Percentiles rank a stretch among this genome's conserved stretches.
Evolutionary conservation across 805 yeast genomes (phyloP).

Genomic region (Komagataella pastoris): DNA sequence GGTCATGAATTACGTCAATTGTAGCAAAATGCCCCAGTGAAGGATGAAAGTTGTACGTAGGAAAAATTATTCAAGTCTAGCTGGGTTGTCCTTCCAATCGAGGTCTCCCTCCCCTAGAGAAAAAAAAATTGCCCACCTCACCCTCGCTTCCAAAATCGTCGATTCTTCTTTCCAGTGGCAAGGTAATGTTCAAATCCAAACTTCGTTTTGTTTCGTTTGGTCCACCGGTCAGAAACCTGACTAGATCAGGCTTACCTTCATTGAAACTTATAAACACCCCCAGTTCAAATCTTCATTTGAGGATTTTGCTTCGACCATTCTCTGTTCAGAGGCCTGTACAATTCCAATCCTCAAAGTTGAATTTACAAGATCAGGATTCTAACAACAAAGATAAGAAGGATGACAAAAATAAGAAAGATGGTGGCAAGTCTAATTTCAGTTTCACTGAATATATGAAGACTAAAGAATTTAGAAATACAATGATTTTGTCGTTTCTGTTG

Average conservation of each 20-base stretch:
- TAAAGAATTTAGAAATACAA: constrained; percentile 2
- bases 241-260: not conserved
- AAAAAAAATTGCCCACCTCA: not conserved
- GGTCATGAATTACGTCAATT: not conserved
- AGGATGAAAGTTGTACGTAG: no score
- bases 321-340: not conserved
- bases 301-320: not conserved
- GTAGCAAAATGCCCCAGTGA: not conserved
- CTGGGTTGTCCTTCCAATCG: not conserved
- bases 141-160: not conserved
- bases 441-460: constrained; percentile 1
- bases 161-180: not conserved
- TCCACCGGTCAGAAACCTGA: not conserved
- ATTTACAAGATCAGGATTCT: not conserved
- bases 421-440: not conserved
- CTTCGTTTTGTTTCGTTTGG: not conserved
- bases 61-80: no score
- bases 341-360: not conserved
- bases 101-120: not conserved
- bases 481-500: not conserved
- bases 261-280: not conserved
- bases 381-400: constrained; percentile 1
- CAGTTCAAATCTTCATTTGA: not conserved
- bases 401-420: constrained; percentile 2
- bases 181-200: not conserved